phyloP scores from a whole-genome alignment of 2,329 filamentous ascomycete genomes.

The Fusarium heterosporum region DNA sequence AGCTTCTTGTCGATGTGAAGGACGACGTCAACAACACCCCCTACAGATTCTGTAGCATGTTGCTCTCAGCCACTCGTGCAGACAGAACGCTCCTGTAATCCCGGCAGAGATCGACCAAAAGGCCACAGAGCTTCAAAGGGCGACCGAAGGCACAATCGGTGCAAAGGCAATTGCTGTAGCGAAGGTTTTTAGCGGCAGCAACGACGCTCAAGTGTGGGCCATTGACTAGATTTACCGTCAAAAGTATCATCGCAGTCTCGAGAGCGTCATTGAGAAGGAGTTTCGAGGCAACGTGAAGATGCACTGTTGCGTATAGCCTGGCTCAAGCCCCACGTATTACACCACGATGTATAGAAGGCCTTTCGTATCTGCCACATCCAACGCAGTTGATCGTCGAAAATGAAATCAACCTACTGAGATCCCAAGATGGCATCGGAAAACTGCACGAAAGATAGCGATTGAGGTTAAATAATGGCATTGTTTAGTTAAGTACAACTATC shows the following conservation, averaged over 20 bases:
- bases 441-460: no score
- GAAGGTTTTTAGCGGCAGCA: slow-evolving; percentile 50
- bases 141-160: slow-evolving; percentile 50
- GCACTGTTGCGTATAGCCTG: slow-evolving; percentile 46
- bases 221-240: slow-evolving; percentile 47
- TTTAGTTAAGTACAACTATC: no score
- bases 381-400: no score
- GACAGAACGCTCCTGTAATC: slow-evolving; percentile 47
- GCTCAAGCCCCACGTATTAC: no score
- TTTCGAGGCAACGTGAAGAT: slow-evolving; percentile 52
- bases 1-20: slow-evolving; percentile 49
- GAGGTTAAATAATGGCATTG: no score
- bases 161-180: slow-evolving; percentile 49
- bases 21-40: slow-evolving; percentile 49
- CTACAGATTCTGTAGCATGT: slow-evolving; percentile 52
- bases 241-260: slow-evolving; percentile 51
- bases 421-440: no score
- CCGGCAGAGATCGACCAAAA: slow-evolving; percentile 51
- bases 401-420: no score
- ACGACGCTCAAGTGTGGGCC: slow-evolving; percentile 50
- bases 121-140: slow-evolving; percentile 49
- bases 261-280: slow-evolving; percentile 52
- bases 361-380: no score
- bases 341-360: no score
- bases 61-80: slow-evolving; percentile 45